These are phyloP conservation scores for Ceratobasidium papillatum DNA, from an alignment of 1,284 basidiomycete species.

Conservation along the genomic window DNA sequence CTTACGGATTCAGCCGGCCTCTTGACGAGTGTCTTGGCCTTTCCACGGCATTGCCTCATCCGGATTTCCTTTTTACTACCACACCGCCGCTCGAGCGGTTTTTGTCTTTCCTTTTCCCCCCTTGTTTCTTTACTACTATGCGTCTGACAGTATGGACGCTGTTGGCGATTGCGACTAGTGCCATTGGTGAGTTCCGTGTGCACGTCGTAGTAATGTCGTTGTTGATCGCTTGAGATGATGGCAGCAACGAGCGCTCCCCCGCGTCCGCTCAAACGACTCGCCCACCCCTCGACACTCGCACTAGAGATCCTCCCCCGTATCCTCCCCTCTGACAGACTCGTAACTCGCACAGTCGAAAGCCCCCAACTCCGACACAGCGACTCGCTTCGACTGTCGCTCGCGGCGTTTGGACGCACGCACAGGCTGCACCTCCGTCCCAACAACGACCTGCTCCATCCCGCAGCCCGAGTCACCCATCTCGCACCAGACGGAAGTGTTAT, in stretches of 20 bases:
- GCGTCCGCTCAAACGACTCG: slow-evolving; percentile 65
- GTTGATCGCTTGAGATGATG: neutral
- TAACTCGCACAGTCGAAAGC: slow-evolving; percentile 52
- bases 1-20: slow-evolving; percentile 5
- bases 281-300: slow-evolving; percentile 65
- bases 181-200: neutral
- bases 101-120: slow-evolving; percentile 12
- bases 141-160: neutral
- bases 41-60: slow-evolving; percentile 41
- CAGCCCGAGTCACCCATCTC: slow-evolving; percentile 71
- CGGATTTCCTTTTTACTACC: slow-evolving; percentile 22
- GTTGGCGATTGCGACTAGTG: neutral
- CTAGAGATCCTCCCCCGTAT: slow-evolving; percentile 72
- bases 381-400: slow-evolving; percentile 69
- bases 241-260: slow-evolving; percentile 64
- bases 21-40: slow-evolving; percentile 38
- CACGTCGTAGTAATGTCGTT: neutral
- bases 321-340: slow-evolving; percentile 47
- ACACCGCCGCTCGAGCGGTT: neutral
- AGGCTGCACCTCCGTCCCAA: slow-evolving; percentile 77
- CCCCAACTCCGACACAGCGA: slow-evolving; percentile 66
- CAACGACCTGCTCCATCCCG: slow-evolving; percentile 77
- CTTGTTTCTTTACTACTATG: neutral
- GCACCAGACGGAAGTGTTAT: slow-evolving; percentile 58
- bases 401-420: slow-evolving; percentile 69